Evolutionary conservation across 1,284 basidiomycete species (phyloP), one percentile per base, ranked within the genome.

Genomic region (Ustilago lituana): DNA sequence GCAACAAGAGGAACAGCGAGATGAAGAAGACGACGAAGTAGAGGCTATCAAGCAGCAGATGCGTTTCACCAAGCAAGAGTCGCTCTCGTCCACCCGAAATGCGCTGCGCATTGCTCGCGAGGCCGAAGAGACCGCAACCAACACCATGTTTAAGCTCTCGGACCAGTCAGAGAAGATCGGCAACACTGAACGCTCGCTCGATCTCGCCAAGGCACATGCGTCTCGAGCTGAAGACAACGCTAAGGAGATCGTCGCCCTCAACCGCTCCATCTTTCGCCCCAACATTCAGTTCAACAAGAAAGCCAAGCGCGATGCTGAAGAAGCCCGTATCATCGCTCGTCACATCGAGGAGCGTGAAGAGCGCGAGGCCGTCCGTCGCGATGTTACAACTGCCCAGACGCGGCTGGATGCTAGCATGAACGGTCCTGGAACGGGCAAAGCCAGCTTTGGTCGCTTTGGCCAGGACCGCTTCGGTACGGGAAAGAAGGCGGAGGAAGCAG

Each of bases 31-130:
- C 23, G 94, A 98, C 74, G 95, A 98, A 79, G 86, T 96, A 5
- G 95, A 98, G 84, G 93, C 90, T 14, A 95, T 98, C 85, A 98
- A 97, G 85, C 89, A 92, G 80, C 89, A 94, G 84, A 93, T 93
- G 73, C 87, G 90, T 52, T 92, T 88, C 79, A 84, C 92, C 70
- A 98, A 99, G 85, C 93, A 97, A 83, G 95, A 98, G 77, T 91
- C 89, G 80, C 89, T 96, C 44, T 90, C 89, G 58, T 91, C 91
- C 22, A 93, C 94, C 0, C 86, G 94, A 74, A 98, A 98, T 83
- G 94, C 95, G 3, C 86, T 99, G 45, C 87, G 93, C 46, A 86
- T 98, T 80, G 95, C 94, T 20, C 87, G 91, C 14, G 93, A 98
- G 83, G 93, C 95, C 1, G 95, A 98, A 83, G 96, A 99, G 83